Conservation (phyloP, 768 basidiomycete genomes). For the Scleroderma citrinum region DNA sequence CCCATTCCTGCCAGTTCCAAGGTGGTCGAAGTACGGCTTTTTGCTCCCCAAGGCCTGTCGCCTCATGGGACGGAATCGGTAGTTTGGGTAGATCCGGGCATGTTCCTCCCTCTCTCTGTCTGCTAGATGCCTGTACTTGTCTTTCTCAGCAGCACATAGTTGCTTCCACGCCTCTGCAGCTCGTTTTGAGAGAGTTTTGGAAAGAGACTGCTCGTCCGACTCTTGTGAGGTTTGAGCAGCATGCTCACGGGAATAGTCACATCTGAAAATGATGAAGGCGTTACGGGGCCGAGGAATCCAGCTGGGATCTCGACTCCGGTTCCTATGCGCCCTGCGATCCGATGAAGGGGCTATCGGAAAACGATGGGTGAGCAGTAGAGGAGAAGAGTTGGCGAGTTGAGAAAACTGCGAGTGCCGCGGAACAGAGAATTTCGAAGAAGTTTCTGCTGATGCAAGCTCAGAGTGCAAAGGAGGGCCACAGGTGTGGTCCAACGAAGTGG, state of each 20-base stretch:
- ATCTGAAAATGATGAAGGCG: conserved; percentile 69
- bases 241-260: conserved; percentile 51
- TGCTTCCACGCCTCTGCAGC: conserved; percentile 73
- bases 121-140: conserved; percentile 48
- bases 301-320: conserved; percentile 43
- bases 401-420: background rate
- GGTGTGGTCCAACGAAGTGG: conserved; percentile 1
- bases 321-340: conserved; percentile 33
- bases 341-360: conserved; percentile 30
- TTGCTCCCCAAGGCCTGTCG: conserved; percentile 21
- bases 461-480: conserved; percentile 5
- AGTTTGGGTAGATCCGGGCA: conserved; percentile 50
- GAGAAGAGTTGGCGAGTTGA: background rate
- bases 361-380: background rate
- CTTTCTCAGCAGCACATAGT: conserved; percentile 42
- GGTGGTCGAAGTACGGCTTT: conserved; percentile 13
- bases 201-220: conserved; percentile 24
- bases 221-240: conserved; percentile 29
- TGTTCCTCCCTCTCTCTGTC: conserved; percentile 53
- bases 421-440: background rate
- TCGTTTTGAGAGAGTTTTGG: conserved; percentile 66
- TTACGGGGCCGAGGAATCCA: conserved; percentile 67
- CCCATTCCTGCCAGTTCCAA: background rate
- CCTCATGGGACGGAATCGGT: conserved; percentile 56
- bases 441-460: conserved; percentile 12